Base-by-base conservation (phyloP, 306 rosid species). In the Castanea sativa region DNA sequence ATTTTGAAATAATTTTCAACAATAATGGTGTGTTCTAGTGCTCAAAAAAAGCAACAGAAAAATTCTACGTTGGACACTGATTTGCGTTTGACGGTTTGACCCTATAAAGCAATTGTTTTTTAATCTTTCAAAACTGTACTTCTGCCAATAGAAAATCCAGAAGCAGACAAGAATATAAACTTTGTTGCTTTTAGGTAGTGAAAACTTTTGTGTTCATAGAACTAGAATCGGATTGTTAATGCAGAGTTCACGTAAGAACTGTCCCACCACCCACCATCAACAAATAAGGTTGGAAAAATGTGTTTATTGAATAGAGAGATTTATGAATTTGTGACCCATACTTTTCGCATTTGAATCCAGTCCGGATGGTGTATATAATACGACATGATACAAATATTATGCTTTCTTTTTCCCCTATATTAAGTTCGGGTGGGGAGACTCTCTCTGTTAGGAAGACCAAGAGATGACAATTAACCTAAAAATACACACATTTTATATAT, bases 211-310 rank as follows among this genome's bases (percentile, higher is more conserved):
- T 64, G 4, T 18, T 18, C 2, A 0, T 3, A 6, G 19, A 18
- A 33, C 2, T 32, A 32, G 14, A 65, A 65, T 32, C 71, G 43
- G 14, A 35, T 72, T 10, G 29, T 35, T 69, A 68, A 69, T 9
- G 5, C 53, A 38, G 10, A 45, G 29, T 74, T 55, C 61, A 6
- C 1, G 27, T 29, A 20, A 20, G 43, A 29, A 55, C 4, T 60
- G 70, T 71, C 67, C 76, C 71, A 85, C 73, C 71, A 18, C 57
- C 77, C 78, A 79, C 83, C 58, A 56, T 33, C 76, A n/a, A 58
- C 72, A 58, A 61, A 65, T 76, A 21, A 73, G 83, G 76, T 55
- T 77, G 51, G 57, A 55, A 65, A 32, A 25, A 55, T 15, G 85
- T 73, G 81, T 63, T 32, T 18, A 6, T 53, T 64, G 5, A 79